Base-by-base conservation (phyloP, 2,329 filamentous ascomycete species). In the Aphanoascus verrucosus region DNA sequence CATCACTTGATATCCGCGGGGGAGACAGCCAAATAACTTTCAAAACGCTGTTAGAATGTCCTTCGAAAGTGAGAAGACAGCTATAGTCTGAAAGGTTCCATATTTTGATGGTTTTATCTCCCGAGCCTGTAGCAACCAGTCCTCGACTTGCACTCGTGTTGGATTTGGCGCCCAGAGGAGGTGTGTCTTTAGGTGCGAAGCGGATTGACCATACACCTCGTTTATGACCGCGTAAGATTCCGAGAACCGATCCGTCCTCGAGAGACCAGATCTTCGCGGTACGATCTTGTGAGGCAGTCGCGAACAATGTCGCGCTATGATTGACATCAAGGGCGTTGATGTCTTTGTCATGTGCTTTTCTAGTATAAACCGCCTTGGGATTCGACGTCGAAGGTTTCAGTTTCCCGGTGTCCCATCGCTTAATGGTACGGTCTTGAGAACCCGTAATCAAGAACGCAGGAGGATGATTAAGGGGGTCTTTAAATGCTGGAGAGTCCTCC, bases 341-440 rank as follows among this genome's bases (percentile, higher is more conserved):
- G 61, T 98, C 93, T 67, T 98, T 98, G 65, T 98, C 93, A 69
- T 98, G 93, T 0, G 93, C 93, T 69, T 96, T 94, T 54, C 93
- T 81, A 0, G 93, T 97, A 68, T 87, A 98, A 3, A 83, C 72
- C 40, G 88, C 88, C 61, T 72, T 72, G 2, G 66, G 65, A 49
- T 67, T 66, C 41, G 58, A 57, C 17, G 57, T 65, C 8, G 62
- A 62, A 9, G 62, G 59, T 43, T 63, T 63, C 56, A 78, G 67
- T 38, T 79, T 79, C 1, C 82, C 80, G 19, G 91, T 82, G 57
- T 95, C 87, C 88, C 93, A 96, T 60, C 86, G 84, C 73, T 98
- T 98, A 61, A 98, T 79, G 0, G 93, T 98, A 64, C 89, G 86
- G 66, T 98, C 93, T 66, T 96, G 89, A 23, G 91, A 96, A 12